Evolutionary conservation across 352 stramenopile species (phyloP), one percentile per base, ranked within the genome.

Genomic region (Phytophthora fragariaefolia): DNA sequence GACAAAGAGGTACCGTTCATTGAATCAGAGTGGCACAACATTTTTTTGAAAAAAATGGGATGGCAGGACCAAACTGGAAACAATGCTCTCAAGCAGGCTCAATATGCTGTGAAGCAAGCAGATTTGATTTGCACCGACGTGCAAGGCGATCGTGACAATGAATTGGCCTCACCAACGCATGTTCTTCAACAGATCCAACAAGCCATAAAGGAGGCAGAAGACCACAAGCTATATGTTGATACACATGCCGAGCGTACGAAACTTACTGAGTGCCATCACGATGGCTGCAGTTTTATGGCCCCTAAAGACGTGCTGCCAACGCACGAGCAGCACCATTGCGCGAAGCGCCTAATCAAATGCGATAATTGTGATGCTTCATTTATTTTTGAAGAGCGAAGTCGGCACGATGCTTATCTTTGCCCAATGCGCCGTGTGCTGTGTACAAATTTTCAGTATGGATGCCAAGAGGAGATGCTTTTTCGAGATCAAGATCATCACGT

Each of bases 271-370:
- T 95, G 86, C 24, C 61, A 52, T 9, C 74, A 76, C 2, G 45
- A 59, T 3, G 80, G 80, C 7, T 95, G 86, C 34, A 65, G 36
- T 13, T 90, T 88, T 40, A 61, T 63, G 38, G 77, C 77, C 10
- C 66, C 84, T 12, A 79, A 74, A 24, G 86, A 95, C 43, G 56
- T 85, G 22, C 73, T 95, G 12, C 48, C 73, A 0, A 73, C 68
- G 4, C 86, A 95, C 42, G 82, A 95, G 58, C 68, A 74, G 2
- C 71, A 90, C 28, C 73, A 88, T 23, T 95, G 84, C 32, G 15
- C 53, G 1, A 87, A 85, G 34, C 78, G 86, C 10, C 63, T 28
- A 0, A 68, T 92, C 20, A 63, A 69, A 10, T 95, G 86, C 42
- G 86, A 90, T 10, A 72, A 63, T 13, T 95, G 86, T 40, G 30